Evolutionary conservation across 257 asterid genomes (phyloP).

Genomic region (Fraxinus cuspidata): DNA sequence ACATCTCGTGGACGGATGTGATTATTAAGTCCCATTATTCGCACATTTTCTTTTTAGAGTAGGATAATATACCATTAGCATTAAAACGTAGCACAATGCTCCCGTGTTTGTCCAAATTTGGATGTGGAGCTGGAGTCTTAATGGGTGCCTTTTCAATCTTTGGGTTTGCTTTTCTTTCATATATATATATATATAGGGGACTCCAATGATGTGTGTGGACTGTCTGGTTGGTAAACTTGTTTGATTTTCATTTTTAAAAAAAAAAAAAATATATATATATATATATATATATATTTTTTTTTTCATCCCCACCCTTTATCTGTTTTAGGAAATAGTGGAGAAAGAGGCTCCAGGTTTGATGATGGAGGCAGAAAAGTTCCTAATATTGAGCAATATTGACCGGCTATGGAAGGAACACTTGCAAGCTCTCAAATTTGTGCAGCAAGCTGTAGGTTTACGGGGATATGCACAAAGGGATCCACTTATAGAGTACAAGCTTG

Average conservation of each 20-base stretch:
- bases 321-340: constrained; percentile 79
- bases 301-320: background rate
- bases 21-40: background rate
- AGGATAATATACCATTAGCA: background rate
- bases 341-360: constrained; percentile 91
- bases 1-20: background rate
- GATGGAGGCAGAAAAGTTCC: constrained; percentile 96
- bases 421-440: constrained; percentile 99
- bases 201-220: too few relatives aligned
- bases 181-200: too few relatives aligned
- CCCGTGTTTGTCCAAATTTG: background rate
- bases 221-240: too few relatives aligned
- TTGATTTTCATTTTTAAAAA: too few relatives aligned
- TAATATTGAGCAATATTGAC: constrained; percentile 89
- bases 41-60: constrained; percentile 1
- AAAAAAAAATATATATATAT: too few relatives aligned
- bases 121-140: background rate
- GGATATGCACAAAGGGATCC: constrained; percentile 99
- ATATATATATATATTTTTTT: background rate
- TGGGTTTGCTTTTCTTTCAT: background rate
- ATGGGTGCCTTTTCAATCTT: background rate
- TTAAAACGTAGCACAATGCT: background rate
- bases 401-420: constrained; percentile 98
- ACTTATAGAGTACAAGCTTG: constrained; percentile 93
- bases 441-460: constrained; percentile 96